These are phyloP conservation scores for Zymoseptoria crescenta DNA, from an alignment of 2,329 filamentous ascomycete genomes.

Conservation along the genomic window DNA sequence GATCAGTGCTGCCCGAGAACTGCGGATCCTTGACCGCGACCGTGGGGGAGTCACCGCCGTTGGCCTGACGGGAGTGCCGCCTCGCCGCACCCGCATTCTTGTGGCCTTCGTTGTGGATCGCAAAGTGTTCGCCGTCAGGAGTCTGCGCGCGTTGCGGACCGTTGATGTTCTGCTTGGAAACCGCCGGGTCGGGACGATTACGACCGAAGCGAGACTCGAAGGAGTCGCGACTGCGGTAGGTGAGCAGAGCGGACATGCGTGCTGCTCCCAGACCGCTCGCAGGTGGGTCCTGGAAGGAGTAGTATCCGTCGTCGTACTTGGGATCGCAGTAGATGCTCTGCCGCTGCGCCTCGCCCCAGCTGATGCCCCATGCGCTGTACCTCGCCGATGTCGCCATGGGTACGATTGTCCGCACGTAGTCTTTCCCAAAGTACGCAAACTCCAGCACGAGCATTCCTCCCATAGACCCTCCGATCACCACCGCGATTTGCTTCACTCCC, in stretches of 20 bases:
- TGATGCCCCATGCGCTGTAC: slow-evolving; percentile 85
- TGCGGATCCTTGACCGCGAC: slow-evolving; percentile 37
- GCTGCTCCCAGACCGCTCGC: slow-evolving; percentile 81
- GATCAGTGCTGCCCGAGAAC: slow-evolving; percentile 37
- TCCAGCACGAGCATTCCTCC: slow-evolving; percentile 87
- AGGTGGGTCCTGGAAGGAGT: slow-evolving; percentile 78
- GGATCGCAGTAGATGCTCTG: slow-evolving; percentile 97
- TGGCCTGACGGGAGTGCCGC: slow-evolving; percentile 19
- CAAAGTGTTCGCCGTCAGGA: slow-evolving; percentile 41
- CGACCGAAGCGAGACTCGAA: slow-evolving; percentile 93
- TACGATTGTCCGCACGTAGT: slow-evolving; percentile 72
- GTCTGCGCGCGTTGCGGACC: slow-evolving; percentile 48
- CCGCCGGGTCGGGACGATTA: slow-evolving; percentile 80
- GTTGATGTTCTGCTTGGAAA: slow-evolving; percentile 68
- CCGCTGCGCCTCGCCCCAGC: slow-evolving; percentile 80
- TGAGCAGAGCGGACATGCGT: slow-evolving; percentile 92
- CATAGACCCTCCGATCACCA: slow-evolving; percentile 75
- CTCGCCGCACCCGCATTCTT: slow-evolving; percentile 40
- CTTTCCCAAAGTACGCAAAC: slow-evolving; percentile 83
- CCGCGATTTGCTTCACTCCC: slow-evolving; percentile 68
- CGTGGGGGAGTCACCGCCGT: slow-evolving; percentile 8
- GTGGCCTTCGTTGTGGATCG: slow-evolving; percentile 47
- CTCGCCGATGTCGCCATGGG: slow-evolving; percentile 78
- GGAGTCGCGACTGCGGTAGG: slow-evolving; percentile 92
- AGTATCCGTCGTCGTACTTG: slow-evolving; percentile 97